phyloP scores from a whole-genome alignment of 495 filamentous ascomycete genomes.

The Podospora fimiseda region DNA sequence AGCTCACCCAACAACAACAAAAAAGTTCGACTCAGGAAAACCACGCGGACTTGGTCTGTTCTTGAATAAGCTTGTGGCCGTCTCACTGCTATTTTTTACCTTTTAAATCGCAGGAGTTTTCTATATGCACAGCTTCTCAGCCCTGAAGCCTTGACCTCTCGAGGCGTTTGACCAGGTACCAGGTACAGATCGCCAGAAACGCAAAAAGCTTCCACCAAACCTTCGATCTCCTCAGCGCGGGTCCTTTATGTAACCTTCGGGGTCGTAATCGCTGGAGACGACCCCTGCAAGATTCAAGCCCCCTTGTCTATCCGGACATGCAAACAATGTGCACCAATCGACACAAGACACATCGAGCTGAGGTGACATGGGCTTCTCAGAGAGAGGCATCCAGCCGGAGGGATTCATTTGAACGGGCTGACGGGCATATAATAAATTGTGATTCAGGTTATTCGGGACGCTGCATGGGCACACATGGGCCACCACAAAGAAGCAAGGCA shows the following conservation, averaged over 20 bases:
- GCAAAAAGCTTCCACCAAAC: slow-evolving; percentile 7
- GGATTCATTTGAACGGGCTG: neutral
- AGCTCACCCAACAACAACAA: neutral
- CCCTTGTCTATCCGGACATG: neutral
- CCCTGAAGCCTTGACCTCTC: slow-evolving; percentile 3
- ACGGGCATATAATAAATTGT: no score
- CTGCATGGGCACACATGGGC: neutral
- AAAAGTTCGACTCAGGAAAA: neutral
- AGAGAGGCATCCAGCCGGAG: neutral
- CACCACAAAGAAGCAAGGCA: neutral
- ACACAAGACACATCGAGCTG: neutral
- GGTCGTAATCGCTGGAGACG: no score
- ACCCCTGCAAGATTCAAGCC: neutral
- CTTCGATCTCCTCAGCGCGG: slow-evolving; percentile 11
- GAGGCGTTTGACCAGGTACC: slow-evolving; percentile 1
- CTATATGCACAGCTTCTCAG: neutral
- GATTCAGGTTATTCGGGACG: neutral
- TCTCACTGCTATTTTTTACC: no score
- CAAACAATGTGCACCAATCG: neutral
- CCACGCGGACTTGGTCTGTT: neutral
- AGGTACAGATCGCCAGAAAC: neutral
- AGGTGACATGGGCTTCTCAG: neutral
- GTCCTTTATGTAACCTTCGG: slow-evolving; percentile 1
- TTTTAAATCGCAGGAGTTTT: no score
- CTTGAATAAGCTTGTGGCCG: neutral